Evolutionary conservation across 2,329 filamentous ascomycete species (phyloP).

Genomic region (Aspergillus tubingensis): DNA sequence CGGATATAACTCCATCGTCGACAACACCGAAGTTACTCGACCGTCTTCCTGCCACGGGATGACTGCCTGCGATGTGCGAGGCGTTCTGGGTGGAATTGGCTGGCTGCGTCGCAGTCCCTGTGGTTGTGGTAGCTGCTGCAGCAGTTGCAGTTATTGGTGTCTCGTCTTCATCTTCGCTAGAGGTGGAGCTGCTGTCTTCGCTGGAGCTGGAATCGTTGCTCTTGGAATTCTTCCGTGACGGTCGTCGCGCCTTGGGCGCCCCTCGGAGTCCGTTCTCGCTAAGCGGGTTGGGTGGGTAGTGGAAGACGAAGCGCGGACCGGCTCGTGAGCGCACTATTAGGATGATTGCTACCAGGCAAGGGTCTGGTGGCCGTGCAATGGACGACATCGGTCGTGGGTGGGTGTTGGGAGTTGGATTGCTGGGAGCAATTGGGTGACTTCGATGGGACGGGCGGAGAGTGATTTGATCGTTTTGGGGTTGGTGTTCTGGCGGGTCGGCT

Average conservation of each 20-base stretch:
- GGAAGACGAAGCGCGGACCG: conserved; percentile 80
- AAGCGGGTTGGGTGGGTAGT: conserved; percentile 69
- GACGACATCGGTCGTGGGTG: conserved; percentile 43
- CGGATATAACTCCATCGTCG: conserved; percentile 31
- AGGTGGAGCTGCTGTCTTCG: conserved; percentile 39
- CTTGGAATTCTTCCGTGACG: conserved; percentile 35
- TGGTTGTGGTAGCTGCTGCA: no score
- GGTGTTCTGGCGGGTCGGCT: conserved; percentile 6
- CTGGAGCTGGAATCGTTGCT: conserved; percentile 45
- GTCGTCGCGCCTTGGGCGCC: conserved; percentile 36
- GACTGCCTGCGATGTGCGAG: conserved; percentile 23
- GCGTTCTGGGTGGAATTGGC: conserved; percentile 14
- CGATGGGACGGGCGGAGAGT: background rate
- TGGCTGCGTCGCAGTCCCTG: conserved; percentile 8
- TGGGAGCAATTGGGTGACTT: conserved; percentile 8
- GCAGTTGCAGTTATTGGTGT: no score
- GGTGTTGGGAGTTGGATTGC: conserved; percentile 11
- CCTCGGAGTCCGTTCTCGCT: conserved; percentile 41
- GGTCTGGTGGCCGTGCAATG: conserved; percentile 52
- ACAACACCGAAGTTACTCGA: conserved; percentile 39
- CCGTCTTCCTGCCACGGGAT: conserved; percentile 29
- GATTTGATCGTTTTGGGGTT: conserved; percentile 4
- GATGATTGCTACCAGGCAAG: conserved; percentile 67
- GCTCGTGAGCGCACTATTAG: conserved; percentile 75
- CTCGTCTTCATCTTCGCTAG: conserved; percentile 45